These are phyloP conservation scores for Pugionium cornutum DNA, from an alignment of 345 rosid genomes.

Conservation along the genomic window DNA sequence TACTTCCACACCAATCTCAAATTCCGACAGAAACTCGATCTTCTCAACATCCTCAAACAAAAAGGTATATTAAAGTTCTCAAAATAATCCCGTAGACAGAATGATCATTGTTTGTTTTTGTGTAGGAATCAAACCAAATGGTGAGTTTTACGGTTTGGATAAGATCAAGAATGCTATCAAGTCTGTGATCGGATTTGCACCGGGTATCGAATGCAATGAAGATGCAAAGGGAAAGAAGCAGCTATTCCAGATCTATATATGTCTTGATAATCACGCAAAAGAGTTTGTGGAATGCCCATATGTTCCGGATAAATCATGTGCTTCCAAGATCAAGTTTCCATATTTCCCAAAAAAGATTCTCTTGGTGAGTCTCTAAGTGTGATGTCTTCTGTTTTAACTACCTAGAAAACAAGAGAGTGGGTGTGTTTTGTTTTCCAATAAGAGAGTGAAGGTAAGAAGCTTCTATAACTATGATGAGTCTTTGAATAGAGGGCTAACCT, in stretches of 20 bases:
- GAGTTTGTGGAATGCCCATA: constrained; percentile 68
- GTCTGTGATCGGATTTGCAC: constrained; percentile 48
- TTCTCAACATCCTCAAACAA: constrained; percentile 53
- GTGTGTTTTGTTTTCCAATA: constrained; percentile 15
- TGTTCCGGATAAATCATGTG: constrained; percentile 51
- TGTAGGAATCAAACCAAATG: constrained; percentile 67
- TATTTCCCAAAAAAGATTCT: constrained; percentile 37
- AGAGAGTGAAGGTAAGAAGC: constrained; percentile 17
- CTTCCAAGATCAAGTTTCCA: constrained; percentile 61
- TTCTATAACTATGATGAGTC: constrained; percentile 9
- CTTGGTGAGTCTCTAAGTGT: constrained; percentile 10
- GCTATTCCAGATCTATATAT: constrained; percentile 63
- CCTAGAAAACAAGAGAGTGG: constrained; percentile 4
- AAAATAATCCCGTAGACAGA: not conserved
- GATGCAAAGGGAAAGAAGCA: constrained; percentile 56
- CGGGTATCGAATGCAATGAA: constrained; percentile 69
- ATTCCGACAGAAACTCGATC: constrained; percentile 50
- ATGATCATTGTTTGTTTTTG: constrained; percentile 8
- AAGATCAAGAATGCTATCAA: constrained; percentile 59
- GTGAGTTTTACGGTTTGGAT: constrained; percentile 49
- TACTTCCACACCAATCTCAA: constrained; percentile 65
- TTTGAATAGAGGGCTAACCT: constrained; percentile 30
- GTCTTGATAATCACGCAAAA: constrained; percentile 61
- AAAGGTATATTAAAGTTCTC: constrained; percentile 38
- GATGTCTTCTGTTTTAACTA: constrained; percentile 29